phyloP scores from a whole-genome alignment of 208 protist genomes.

The Acanthamoeba royreba region DNA sequence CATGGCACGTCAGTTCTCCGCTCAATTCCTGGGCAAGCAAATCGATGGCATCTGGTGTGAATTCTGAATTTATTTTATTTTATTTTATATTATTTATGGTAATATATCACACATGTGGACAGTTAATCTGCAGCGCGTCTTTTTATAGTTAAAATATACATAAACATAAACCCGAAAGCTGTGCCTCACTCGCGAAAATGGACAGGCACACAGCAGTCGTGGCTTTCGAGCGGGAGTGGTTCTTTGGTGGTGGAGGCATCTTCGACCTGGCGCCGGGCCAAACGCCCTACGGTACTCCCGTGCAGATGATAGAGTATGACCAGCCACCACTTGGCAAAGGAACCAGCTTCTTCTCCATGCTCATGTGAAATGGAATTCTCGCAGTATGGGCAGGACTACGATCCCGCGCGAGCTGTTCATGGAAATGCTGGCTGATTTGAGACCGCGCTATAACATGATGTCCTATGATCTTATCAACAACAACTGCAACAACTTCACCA shows the following conservation, averaged over 20 bases:
- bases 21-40: slow-evolving; percentile 38
- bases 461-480: slow-evolving; percentile 46
- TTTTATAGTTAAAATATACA: no score
- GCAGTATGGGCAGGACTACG: slow-evolving; percentile 24
- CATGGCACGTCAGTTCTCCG: slow-evolving; percentile 36
- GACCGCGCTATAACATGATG: slow-evolving; percentile 25
- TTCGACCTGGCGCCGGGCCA: slow-evolving; percentile 32
- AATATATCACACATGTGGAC: no score
- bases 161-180: not conserved
- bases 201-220: slow-evolving; percentile 39
- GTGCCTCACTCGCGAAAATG: not conserved
- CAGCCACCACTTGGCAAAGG: not conserved
- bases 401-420: slow-evolving; percentile 18
- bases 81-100: no score
- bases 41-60: slow-evolving; percentile 46
- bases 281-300: slow-evolving; percentile 41
- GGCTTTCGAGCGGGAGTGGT: slow-evolving; percentile 26
- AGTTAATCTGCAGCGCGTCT: no score
- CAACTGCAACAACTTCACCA: slow-evolving; percentile 53
- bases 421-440: slow-evolving; percentile 14
- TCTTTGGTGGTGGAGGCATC: slow-evolving; percentile 48
- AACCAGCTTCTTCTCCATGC: not conserved
- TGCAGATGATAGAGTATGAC: slow-evolving; percentile 41
- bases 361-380: not conserved
- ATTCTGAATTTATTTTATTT: not conserved